Base-by-base conservation (phyloP, 768 basidiomycete genomes). In the Lanmaoa rubissima region DNA sequence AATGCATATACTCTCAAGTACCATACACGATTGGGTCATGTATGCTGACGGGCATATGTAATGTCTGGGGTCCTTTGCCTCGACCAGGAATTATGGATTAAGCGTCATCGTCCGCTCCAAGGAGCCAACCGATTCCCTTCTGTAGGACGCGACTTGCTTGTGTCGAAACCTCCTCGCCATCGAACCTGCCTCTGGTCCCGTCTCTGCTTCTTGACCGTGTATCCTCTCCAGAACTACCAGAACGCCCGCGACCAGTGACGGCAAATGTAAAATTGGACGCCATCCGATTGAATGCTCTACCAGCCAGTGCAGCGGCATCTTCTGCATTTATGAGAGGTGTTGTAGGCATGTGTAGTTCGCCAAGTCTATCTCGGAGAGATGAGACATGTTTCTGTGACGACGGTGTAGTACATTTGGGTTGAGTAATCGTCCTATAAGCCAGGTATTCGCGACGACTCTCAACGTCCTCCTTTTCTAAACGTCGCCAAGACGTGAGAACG, bases 61-160 rank as follows among this genome's bases (percentile, higher is more conserved):
- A 61, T 59, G 53, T 42, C 40, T 45, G 51, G 17, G 42, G 42
- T 50, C 39, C 54, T 26, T 48, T 43, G 7, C 52, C 40, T n/a
- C 34, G 26, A 34, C n/a, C 17, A 44, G 21, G 31, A 28, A 28
- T 28, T 6, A 28, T 28, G 5, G 26, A 31, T 57, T 34, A 61
- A 40, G 38, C 50, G 41, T 60, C 60, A 31, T 85, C 87, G 58
- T 94, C 94, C 13, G 86, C 90, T 41, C 96, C 96, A 55, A 98
- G 86, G 31, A 98, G 78, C 96, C 96, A 98, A 31, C 95, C 95
- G 51, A 98, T 92, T 9, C 96, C 96, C 65, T 88, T 88, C 38
- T 92, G 90, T 41, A 98, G 71, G 4, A 85, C 92, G 34, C 87
- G 80, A 48, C 85, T 83, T 2, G 92, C 92, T 63, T 88, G 86